phyloP scores from a whole-genome alignment of 192 early-diverging fungal genomes.

The Borealophlyctis nickersoniae region DNA sequence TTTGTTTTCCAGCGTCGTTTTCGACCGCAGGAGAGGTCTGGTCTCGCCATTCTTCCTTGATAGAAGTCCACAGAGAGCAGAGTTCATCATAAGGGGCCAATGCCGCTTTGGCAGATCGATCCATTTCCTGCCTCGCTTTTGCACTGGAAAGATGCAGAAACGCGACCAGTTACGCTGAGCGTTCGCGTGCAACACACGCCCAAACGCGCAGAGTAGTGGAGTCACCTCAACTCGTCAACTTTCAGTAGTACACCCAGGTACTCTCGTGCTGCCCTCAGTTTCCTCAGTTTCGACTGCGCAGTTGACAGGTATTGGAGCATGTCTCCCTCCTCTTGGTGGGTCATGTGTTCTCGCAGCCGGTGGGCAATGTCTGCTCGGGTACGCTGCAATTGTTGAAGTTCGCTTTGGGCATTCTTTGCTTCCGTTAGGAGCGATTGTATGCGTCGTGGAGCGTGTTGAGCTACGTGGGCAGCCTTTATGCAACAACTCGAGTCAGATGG shows the following conservation, averaged over 20 bases:
- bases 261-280: slow-evolving; percentile 9
- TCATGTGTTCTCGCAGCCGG: neutral
- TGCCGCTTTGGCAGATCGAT: slow-evolving; percentile 2
- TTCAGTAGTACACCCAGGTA: slow-evolving; percentile 16
- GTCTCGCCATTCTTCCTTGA: too few relatives aligned
- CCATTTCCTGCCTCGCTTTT: neutral
- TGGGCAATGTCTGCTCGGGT: neutral
- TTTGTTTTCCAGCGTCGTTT: too few relatives aligned
- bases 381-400: slow-evolving; percentile 2
- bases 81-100: slow-evolving; percentile 21
- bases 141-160: slow-evolving; percentile 8
- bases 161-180: too few relatives aligned
- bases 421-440: neutral
- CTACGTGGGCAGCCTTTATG: slow-evolving; percentile 4
- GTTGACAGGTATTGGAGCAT: slow-evolving; percentile 1
- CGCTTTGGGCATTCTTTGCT: neutral
- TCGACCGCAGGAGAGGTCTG: too few relatives aligned
- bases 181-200: too few relatives aligned
- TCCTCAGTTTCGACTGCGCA: slow-evolving; percentile 12
- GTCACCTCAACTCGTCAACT: slow-evolving; percentile 19
- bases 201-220: too few relatives aligned
- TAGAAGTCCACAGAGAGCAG: neutral
- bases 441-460: slow-evolving; percentile 3
- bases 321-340: neutral
- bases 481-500: neutral